These are phyloP conservation scores for Pneumocystis wakefieldiae DNA, from an alignment of 1,139 yeast genomes.

Conservation along the genomic window DNA sequence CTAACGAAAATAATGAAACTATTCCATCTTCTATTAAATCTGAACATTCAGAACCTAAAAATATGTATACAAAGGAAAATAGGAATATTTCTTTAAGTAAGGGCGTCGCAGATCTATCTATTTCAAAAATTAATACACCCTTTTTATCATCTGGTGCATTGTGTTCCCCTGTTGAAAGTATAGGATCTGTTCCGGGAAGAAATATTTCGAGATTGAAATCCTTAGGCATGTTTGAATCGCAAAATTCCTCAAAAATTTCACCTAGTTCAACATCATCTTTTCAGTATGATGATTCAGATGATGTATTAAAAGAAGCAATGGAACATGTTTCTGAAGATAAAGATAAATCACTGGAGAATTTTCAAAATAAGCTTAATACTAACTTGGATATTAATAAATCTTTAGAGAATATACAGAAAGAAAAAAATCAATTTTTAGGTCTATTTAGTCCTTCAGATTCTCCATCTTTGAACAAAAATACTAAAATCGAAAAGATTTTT, in stretches of 20 bases:
- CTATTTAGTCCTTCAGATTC: background rate
- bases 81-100: background rate
- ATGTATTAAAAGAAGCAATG: background rate
- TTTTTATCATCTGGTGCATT: background rate
- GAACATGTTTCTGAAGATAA: background rate
- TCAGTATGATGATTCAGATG: background rate
- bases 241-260: background rate
- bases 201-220: slow-evolving; percentile 1
- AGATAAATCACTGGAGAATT: background rate
- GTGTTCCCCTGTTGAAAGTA: background rate
- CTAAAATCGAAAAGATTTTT: background rate
- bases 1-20: background rate
- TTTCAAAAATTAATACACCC: background rate
- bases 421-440: background rate
- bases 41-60: background rate
- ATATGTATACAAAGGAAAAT: background rate
- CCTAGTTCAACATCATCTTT: background rate
- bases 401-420: background rate
- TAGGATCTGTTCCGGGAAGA: slow-evolving; percentile 1
- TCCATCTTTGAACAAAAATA: background rate
- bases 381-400: background rate
- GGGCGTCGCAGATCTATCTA: background rate
- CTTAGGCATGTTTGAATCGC: background rate
- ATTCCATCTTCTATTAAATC: background rate
- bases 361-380: slow-evolving; percentile 1